Conservation (phyloP, 2,329 filamentous ascomycete genomes). For the Thermothelomyces thermophilus region DNA sequence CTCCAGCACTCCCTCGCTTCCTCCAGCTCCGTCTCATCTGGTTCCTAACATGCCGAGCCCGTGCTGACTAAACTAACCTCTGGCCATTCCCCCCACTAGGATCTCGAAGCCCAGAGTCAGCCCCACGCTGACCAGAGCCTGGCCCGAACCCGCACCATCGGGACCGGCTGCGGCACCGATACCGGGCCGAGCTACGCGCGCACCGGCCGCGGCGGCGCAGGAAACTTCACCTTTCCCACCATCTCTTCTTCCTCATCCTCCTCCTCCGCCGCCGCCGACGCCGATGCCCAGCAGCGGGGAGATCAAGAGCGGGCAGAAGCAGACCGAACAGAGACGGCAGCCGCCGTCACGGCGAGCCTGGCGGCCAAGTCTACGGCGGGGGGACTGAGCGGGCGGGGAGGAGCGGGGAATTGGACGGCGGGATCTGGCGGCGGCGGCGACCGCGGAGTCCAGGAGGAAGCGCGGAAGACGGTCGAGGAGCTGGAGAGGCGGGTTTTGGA, state of each 20-base stretch:
- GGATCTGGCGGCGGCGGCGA: conserved; percentile 21
- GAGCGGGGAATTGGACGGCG: conserved; percentile 51
- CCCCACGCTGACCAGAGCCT: conserved; percentile 2
- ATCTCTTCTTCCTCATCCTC: conserved; percentile 29
- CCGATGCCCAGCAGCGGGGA: conserved; percentile 19
- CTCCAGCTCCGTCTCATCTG: too few relatives aligned
- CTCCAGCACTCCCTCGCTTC: neutral
- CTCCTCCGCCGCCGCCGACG: conserved; percentile 26
- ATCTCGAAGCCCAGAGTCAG: conserved; percentile 28
- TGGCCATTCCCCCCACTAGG: conserved; percentile 18
- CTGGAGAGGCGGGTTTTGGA: conserved; percentile 38
- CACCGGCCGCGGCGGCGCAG: conserved; percentile 54
- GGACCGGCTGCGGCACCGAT: conserved; percentile 8
- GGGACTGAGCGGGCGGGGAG: conserved; percentile 43
- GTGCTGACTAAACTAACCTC: too few relatives aligned
- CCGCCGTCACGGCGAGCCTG: conserved; percentile 28
- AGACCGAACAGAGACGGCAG: conserved; percentile 26
- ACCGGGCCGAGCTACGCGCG: conserved; percentile 32
- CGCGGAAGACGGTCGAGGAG: conserved; percentile 31
- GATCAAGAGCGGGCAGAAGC: conserved; percentile 29
- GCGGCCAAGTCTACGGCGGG: conserved; percentile 21
- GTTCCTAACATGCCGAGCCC: too few relatives aligned
- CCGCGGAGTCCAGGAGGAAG: conserved; percentile 24
- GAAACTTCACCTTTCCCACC: conserved; percentile 45
- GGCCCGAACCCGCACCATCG: conserved; percentile 4